phyloP scores from a whole-genome alignment of 306 rosid genomes.

The Alnus rubra region DNA sequence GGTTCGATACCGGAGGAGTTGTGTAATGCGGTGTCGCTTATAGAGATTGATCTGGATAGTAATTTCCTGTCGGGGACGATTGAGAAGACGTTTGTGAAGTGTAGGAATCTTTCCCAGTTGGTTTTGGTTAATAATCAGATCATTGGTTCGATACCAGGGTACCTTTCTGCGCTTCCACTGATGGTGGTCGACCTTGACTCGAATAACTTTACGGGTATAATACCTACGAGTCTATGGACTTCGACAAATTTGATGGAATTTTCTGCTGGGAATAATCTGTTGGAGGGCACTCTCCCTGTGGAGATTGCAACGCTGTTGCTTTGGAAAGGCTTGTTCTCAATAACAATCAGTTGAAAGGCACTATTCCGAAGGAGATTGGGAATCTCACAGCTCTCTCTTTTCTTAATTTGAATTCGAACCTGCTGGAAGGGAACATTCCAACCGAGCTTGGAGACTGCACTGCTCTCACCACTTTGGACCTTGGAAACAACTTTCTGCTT shows the following conservation, averaged over 20 bases:
- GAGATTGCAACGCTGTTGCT: constrained; percentile 66
- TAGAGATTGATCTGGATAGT: constrained; percentile 70
- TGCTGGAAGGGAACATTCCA: constrained; percentile 78
- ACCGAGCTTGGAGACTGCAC: constrained; percentile 60
- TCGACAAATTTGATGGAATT: constrained; percentile 67
- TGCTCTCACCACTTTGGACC: constrained; percentile 75
- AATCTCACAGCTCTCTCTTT: constrained; percentile 66
- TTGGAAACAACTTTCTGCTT: constrained; percentile 69
- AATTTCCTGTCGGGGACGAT: constrained; percentile 69
- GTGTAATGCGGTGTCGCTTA: constrained; percentile 67
- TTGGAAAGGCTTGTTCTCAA: constrained; percentile 75
- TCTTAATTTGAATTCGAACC: constrained; percentile 74
- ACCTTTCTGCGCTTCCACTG: constrained; percentile 79
- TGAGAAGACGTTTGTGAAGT: constrained; percentile 55
- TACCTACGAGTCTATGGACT: constrained; percentile 69
- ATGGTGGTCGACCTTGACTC: constrained; percentile 78
- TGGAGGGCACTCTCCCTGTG: constrained; percentile 65
- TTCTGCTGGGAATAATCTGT: constrained; percentile 75
- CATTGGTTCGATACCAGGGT: constrained; percentile 70
- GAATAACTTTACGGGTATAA: constrained; percentile 74
- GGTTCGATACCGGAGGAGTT: constrained; percentile 78
- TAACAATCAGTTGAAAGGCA: constrained; percentile 66
- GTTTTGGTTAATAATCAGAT: constrained; percentile 66
- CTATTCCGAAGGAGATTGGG: constrained; percentile 75
- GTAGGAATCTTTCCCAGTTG: constrained; percentile 72